phyloP scores from a whole-genome alignment of 257 asterid species.

The Echites panduratus region DNA sequence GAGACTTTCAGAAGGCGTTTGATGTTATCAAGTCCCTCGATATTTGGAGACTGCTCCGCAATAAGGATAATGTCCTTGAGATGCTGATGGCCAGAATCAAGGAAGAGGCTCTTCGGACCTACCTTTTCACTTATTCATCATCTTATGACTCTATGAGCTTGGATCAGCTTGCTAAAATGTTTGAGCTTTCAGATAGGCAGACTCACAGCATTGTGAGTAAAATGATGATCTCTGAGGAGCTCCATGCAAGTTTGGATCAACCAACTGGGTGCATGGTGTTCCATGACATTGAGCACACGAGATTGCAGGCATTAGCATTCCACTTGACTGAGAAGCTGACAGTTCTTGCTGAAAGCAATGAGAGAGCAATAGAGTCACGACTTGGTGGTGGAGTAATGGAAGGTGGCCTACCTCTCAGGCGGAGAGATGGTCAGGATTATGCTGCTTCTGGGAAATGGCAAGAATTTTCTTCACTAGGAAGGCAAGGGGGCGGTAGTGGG shows the following conservation, averaged over 20 bases:
- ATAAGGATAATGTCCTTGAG: conserved; percentile 61
- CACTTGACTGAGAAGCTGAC: conserved; percentile 74
- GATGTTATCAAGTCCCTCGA: conserved; percentile 64
- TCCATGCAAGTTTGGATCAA: conserved; percentile 93
- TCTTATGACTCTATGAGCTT: conserved; percentile 71
- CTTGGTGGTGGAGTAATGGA: conserved; percentile 72
- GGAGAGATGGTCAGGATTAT: conserved; percentile 87
- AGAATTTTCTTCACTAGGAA: conserved; percentile 66
- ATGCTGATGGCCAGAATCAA: conserved; percentile 80
- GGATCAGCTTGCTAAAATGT: conserved; percentile 75
- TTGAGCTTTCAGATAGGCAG: conserved; percentile 61
- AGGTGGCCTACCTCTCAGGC: conserved; percentile 71
- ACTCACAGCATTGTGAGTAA: conserved; percentile 66
- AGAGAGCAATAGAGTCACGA: conserved; percentile 69
- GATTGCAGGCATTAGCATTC: conserved; percentile 76
- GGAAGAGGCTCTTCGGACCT: conserved; percentile 91
- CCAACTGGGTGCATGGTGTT: conserved; percentile 77
- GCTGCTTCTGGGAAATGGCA: conserved; percentile 70
- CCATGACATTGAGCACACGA: conserved; percentile 71
- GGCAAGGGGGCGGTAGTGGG: conserved; percentile 62
- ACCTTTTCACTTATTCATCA: conserved; percentile 69
- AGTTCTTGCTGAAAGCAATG: conserved; percentile 76
- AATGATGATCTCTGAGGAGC: conserved; percentile 93
- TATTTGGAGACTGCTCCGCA: conserved; percentile 71
- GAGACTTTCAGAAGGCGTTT: conserved; percentile 72